These are phyloP conservation scores for Backusella sp. DNA, from an alignment of 192 early-diverging fungal species.

Conservation along the genomic window DNA sequence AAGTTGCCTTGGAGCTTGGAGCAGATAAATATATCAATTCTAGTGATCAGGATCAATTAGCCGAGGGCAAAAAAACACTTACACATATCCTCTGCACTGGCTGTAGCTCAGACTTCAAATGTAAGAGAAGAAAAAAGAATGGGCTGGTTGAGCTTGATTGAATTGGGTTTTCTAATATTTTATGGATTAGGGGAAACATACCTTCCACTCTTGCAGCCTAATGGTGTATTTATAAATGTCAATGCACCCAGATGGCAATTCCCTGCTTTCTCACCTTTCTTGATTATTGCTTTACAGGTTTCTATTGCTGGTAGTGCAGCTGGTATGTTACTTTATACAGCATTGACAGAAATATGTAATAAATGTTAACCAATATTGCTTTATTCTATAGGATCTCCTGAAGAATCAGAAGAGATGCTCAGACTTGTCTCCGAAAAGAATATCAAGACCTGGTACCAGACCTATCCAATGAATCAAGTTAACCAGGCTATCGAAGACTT, in stretches of 20 bases:
- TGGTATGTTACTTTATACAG: conserved; percentile 32
- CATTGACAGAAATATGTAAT: background rate
- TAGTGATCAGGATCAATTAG: conserved; percentile 9
- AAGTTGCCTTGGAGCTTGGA: conserved; percentile 55
- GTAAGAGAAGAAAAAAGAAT: background rate
- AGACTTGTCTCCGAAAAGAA: conserved; percentile 56
- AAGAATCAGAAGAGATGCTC: conserved; percentile 57
- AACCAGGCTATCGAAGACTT: conserved; percentile 65
- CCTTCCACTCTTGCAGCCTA: background rate
- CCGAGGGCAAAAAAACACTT: background rate
- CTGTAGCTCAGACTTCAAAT: background rate
- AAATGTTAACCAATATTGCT: background rate
- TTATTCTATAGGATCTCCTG: conserved; percentile 49
- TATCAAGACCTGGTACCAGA: conserved; percentile 54
- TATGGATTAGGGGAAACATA: conserved; percentile 2
- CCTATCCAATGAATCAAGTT: conserved; percentile 55
- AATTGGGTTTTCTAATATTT: too few relatives aligned
- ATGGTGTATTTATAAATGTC: conserved; percentile 9
- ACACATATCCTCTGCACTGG: conserved; percentile 30
- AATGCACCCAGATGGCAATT: conserved; percentile 3
- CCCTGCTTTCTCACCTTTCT: conserved; percentile 30
- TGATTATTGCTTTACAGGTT: conserved; percentile 46
- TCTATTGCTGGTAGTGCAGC: conserved; percentile 64
- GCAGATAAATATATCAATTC: conserved; percentile 35
- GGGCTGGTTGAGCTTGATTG: too few relatives aligned